Conservation (phyloP, 2,329 filamentous ascomycete species). For the Colletotrichum caudatum region DNA sequence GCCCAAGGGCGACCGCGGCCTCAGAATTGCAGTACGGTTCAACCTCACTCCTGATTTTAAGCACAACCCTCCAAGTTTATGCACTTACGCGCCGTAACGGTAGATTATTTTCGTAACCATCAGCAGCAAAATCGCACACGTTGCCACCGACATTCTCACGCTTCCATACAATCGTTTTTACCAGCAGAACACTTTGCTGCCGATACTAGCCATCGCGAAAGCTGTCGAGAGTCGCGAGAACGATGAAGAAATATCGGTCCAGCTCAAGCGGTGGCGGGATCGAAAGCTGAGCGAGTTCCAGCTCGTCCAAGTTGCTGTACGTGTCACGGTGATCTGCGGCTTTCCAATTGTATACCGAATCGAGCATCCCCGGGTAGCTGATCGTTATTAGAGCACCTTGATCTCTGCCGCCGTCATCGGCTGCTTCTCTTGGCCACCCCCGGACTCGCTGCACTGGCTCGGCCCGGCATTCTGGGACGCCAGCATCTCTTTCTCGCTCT, state of each 20-base stretch:
- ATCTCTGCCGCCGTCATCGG: conserved; percentile 47
- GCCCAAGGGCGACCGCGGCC: conserved; percentile 26
- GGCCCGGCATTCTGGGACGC: conserved; percentile 45
- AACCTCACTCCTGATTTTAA: not conserved
- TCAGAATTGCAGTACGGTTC: conserved; percentile 29
- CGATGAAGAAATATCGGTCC: conserved; percentile 39
- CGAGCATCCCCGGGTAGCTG: not conserved
- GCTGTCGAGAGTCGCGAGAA: conserved; percentile 33
- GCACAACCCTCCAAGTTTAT: not conserved
- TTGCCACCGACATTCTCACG: conserved; percentile 43
- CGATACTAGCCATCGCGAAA: conserved; percentile 43
- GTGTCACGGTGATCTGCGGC: not conserved
- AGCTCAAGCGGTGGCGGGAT: conserved; percentile 43
- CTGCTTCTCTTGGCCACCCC: conserved; percentile 46
- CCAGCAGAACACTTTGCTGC: conserved; percentile 45
- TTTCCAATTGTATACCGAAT: not conserved
- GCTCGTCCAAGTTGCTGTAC: conserved; percentile 45
- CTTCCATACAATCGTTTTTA: conserved; percentile 47
- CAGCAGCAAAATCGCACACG: conserved; percentile 30
- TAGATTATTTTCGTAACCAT: conserved; percentile 34
- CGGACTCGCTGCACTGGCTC: conserved; percentile 45
- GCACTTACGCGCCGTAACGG: conserved; percentile 4
- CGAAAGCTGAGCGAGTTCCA: conserved; percentile 45
- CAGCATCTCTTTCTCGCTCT: conserved; percentile 46
- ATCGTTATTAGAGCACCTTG: conserved; percentile 43